phyloP scores from a whole-genome alignment of 306 rosid genomes.

The Cajanus cajan region DNA sequence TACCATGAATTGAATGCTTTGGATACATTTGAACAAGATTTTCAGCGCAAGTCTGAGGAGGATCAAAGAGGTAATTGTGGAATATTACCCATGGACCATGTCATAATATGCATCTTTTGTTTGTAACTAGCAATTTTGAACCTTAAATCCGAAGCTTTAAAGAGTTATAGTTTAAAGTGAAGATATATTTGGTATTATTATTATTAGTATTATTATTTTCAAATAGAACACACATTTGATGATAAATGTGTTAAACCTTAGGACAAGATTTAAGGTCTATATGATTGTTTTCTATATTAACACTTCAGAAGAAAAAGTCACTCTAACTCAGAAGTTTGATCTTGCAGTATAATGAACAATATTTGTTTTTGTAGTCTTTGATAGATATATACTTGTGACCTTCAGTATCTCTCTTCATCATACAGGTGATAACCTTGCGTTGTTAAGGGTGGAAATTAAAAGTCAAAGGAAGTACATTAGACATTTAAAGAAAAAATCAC shows the following conservation, averaged over 20 bases:
- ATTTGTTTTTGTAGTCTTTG: background rate
- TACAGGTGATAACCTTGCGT: constrained; percentile 53
- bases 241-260: too few relatives aligned
- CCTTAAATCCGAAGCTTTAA: background rate
- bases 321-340: constrained; percentile 47
- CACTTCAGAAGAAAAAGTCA: constrained; percentile 39
- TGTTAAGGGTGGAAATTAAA: constrained; percentile 58
- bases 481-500: constrained; percentile 74
- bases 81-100: background rate
- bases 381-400: constrained; percentile 23
- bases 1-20: constrained; percentile 68
- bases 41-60: constrained; percentile 49
- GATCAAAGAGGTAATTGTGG: constrained; percentile 50
- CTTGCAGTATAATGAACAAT: constrained; percentile 15
- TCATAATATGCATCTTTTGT: constrained; percentile 9
- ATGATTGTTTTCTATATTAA: background rate
- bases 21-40: constrained; percentile 65
- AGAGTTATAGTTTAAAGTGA: background rate
- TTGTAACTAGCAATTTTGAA: background rate
- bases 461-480: constrained; percentile 63
- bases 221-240: too few relatives aligned
- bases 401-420: constrained; percentile 22
- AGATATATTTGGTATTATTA: background rate
- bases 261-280: background rate
- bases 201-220: too few relatives aligned